Percentiles rank a stretch among this genome's conserved stretches.
Conservation (phyloP, 768 basidiomycete genomes). For the Arthromyces matolae region DNA sequence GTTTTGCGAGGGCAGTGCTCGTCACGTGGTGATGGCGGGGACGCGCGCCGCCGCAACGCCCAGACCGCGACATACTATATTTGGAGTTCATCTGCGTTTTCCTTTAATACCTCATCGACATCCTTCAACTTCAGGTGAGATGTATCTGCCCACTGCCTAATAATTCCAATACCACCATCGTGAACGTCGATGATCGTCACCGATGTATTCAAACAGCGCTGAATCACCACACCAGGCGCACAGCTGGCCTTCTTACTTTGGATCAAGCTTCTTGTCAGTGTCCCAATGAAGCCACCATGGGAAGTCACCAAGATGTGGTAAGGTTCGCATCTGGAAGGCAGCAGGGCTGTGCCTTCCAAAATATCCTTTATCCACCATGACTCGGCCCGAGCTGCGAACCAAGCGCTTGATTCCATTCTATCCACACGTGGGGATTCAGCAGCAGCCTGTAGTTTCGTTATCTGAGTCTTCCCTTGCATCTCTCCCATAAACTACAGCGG, state of each 20-base stretch:
- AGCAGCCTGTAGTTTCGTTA: constrained; percentile 16
- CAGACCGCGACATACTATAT: neutral
- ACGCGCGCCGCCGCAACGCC: neutral
- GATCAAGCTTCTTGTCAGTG: constrained; percentile 48
- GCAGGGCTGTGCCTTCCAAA: constrained; percentile 21
- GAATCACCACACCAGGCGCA: constrained; percentile 31
- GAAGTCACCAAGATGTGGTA: constrained; percentile 55
- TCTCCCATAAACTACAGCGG: constrained; percentile 26
- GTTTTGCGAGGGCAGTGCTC: constrained; percentile 17
- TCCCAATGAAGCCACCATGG: constrained; percentile 63
- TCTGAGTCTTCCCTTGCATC: constrained; percentile 44
- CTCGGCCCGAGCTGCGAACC: constrained; percentile 46
- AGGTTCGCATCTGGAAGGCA: constrained; percentile 23
- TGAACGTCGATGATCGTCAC: constrained; percentile 59
- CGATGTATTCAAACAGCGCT: constrained; percentile 47
- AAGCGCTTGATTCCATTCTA: constrained; percentile 33
- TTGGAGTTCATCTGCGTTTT: constrained; percentile 48
- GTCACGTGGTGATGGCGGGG: neutral
- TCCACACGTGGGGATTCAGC: too few species aligned
- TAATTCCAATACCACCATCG: constrained; percentile 29
- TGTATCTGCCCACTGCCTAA: constrained; percentile 54
- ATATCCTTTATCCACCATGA: constrained; percentile 61
- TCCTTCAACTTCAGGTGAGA: constrained; percentile 45
- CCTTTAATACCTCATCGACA: constrained; percentile 30
- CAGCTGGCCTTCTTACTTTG: constrained; percentile 35